Base-by-base conservation (phyloP, 1,139 yeast genomes). In the Hemisphaericaspora xylanilytica region DNA sequence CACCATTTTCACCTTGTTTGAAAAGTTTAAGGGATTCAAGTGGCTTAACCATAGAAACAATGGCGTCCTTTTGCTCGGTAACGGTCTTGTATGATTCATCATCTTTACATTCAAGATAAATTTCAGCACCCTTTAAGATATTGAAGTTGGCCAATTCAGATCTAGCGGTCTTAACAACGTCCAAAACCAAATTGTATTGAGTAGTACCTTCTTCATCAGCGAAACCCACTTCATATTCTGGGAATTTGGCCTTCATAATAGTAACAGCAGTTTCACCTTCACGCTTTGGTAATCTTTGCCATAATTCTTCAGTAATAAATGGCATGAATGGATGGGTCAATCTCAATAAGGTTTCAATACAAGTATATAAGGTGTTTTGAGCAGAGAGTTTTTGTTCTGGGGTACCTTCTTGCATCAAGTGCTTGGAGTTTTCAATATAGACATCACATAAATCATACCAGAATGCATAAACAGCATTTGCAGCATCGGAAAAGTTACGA, bases 251-350 rank as follows among this genome's bases (percentile, higher is more conserved):
- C 57, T 80, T 78, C 41, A 81, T 80, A 58, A 92, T 87, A n/a
- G 96, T 78, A 36, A 67, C 70, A 17, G 86, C 71, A 13, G 64
- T 63, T 56, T 87, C 96, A 39, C 81, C 70, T 15, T 80, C 78
- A 60, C 97, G 81, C 58, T 87, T 84, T 52, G 98, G 97, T 57
- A 92, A 72, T 68, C 97, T 87, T 70, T 92, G 98, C 97, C 97
- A 92, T 85, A 92, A 79, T 73, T 92, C 98, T 68, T 92, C 98
- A 37, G 97, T 82, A 50, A 92, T 74, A 61, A 80, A 92, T 36
- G 98, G 98, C 98, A 92, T 92, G 73, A 88, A 92, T 63, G 98
- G 98, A 61, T 92, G 97, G 54, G 90, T 92, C 70, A 92, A 65
- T 63, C 78, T 84, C 70, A 92, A 77, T 13, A 97, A 97, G 49